phyloP scores from a whole-genome alignment of 306 rosid species.

The Hippophae rhamnoides region DNA sequence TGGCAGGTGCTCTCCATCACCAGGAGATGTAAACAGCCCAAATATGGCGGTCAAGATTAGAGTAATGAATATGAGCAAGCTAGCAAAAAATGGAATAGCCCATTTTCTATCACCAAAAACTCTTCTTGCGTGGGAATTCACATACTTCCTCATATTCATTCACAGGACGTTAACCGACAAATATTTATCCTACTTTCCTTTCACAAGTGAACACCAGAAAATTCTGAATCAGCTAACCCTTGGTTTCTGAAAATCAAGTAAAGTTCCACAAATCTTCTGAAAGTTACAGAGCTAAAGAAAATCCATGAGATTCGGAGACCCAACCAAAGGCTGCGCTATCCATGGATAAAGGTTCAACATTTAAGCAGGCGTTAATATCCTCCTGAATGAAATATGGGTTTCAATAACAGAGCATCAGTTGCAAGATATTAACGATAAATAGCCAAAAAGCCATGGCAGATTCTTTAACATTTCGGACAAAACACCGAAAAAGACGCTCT shows the following conservation, averaged over 20 bases:
- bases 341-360: conserved; percentile 17
- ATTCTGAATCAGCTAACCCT: conserved; percentile 23
- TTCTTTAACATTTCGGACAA: conserved; percentile 25
- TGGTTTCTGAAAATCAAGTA: conserved; percentile 19
- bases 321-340: conserved; percentile 26
- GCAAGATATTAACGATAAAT: background rate
- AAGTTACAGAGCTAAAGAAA: conserved; percentile 15
- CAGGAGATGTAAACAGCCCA: conserved; percentile 41
- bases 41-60: conserved; percentile 51
- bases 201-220: conserved; percentile 16
- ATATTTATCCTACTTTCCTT: conserved; percentile 6
- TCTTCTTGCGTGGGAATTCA: conserved; percentile 64
- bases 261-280: conserved; percentile 24
- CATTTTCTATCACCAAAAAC: conserved; percentile 74
- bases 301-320: background rate
- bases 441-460: conserved; percentile 20
- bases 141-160: conserved; percentile 80
- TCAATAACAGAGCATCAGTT: conserved; percentile 13
- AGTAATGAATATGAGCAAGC: conserved; percentile 56
- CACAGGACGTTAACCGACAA: conserved; percentile 11
- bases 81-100: conserved; percentile 76
- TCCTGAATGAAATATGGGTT: conserved; percentile 29
- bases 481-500: conserved; percentile 19
- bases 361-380: conserved; percentile 18
- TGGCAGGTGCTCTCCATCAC: conserved; percentile 48